Evolutionary conservation across 2,329 filamentous ascomycete species (phyloP).

Genomic region (Trichoderma sp.): DNA sequence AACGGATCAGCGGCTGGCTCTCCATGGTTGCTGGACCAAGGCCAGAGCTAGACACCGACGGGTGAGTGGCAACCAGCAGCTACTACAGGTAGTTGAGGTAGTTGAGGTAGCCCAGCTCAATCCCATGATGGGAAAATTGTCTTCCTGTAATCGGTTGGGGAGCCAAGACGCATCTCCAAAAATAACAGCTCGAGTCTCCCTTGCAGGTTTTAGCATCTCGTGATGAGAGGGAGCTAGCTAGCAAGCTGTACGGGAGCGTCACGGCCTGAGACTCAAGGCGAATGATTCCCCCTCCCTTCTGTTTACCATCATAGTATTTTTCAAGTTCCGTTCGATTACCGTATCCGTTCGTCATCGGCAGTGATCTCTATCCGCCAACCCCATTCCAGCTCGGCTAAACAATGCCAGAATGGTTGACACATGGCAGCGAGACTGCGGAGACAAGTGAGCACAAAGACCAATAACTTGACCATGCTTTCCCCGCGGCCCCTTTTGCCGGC

Average conservation of each 20-base stretch:
- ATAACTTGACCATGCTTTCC: not conserved
- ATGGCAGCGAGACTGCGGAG: not conserved
- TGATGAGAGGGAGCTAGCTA: not conserved
- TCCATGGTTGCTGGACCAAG: not conserved
- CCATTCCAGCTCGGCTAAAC: not conserved
- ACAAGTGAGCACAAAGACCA: not conserved
- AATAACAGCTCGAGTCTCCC: not conserved
- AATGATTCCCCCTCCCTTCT: not conserved
- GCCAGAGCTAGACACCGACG: not conserved
- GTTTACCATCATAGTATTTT: too few relatives aligned
- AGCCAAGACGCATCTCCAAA: not conserved
- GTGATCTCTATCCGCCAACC: not conserved
- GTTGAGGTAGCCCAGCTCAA: not conserved
- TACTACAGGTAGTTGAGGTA: not conserved
- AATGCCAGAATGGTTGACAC: not conserved
- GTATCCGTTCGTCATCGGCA: not conserved
- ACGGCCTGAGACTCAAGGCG: not conserved
- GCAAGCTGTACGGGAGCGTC: not conserved
- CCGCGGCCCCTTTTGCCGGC: constrained; percentile 12
- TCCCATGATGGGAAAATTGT: not conserved
- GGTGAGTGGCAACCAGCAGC: not conserved
- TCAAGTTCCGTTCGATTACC: not conserved
- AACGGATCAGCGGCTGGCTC: not conserved
- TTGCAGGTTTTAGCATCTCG: not conserved
- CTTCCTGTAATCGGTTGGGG: not conserved